Conservation (phyloP, 495 filamentous ascomycete species). For the Lepraria neglecta region DNA sequence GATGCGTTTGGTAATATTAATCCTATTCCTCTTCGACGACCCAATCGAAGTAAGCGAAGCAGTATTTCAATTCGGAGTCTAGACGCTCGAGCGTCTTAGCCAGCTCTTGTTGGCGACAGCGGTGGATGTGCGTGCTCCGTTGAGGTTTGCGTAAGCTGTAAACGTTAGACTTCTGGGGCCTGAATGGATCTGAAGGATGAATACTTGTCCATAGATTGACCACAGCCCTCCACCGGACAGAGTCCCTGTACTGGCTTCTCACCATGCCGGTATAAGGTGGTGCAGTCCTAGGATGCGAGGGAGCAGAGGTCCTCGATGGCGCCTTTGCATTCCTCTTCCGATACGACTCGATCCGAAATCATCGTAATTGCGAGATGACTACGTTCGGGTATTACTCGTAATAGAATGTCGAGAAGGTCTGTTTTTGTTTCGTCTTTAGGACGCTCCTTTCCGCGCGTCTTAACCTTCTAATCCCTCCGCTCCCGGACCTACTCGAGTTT, state of each 20-base stretch:
- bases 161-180: slow-evolving; percentile 17
- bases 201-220: not conserved
- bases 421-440: not conserved
- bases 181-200: too few species aligned
- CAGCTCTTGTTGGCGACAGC: not conserved
- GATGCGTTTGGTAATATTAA: not conserved
- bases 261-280: slow-evolving; percentile 10
- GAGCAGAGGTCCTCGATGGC: slow-evolving; percentile 6
- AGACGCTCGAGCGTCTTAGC: not conserved
- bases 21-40: not conserved
- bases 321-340: slow-evolving; percentile 1
- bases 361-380: slow-evolving; percentile 5
- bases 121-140: not conserved
- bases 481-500: too few species aligned
- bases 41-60: not conserved
- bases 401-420: slow-evolving; percentile 1
- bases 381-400: not conserved
- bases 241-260: slow-evolving; percentile 6
- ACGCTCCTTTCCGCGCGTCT: not conserved
- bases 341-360: slow-evolving; percentile 7
- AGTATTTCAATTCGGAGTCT: not conserved
- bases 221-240: slow-evolving; percentile 14
- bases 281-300: slow-evolving; percentile 7
- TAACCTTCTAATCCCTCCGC: slow-evolving; percentile 4
- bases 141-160: too few species aligned